These are phyloP conservation scores for Magnolia officinalis DNA, from an alignment of 164 flowering plant genomes.

Conservation along the genomic window DNA sequence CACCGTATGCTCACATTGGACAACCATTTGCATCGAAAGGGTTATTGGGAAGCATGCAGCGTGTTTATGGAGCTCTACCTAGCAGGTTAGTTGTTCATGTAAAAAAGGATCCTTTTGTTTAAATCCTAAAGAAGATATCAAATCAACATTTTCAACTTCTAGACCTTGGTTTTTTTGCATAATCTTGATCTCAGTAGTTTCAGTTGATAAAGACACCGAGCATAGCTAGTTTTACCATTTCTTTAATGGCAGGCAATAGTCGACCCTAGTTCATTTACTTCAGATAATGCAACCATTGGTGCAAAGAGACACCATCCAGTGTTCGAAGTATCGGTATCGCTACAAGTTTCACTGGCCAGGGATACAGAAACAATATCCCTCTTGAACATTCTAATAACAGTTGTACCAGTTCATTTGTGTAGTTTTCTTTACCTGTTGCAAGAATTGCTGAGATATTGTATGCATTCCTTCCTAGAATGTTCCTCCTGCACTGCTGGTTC, in stretches of 20 bases:
- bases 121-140: not conserved
- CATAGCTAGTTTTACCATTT: not conserved
- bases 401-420: too few species aligned
- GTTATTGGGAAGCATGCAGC: slow-evolving; percentile 51
- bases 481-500: too few species aligned
- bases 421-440: too few species aligned
- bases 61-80: slow-evolving; percentile 64
- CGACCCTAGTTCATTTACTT: not conserved
- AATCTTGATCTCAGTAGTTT: not conserved
- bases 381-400: too few species aligned
- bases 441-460: too few species aligned
- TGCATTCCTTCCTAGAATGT: too few species aligned
- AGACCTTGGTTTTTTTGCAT: not conserved
- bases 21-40: slow-evolving; percentile 54
- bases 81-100: slow-evolving; percentile 52
- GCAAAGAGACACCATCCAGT: too few species aligned
- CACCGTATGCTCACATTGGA: slow-evolving; percentile 84
- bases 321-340: too few species aligned
- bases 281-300: not conserved
- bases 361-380: too few species aligned
- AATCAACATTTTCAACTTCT: not conserved
- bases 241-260: not conserved
- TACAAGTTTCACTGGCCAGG: too few species aligned
- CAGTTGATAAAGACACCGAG: not conserved
- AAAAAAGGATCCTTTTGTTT: not conserved